These are phyloP conservation scores for Larix sibirica DNA, from an alignment of 83 land plant genomes.

Conservation along the genomic window DNA sequence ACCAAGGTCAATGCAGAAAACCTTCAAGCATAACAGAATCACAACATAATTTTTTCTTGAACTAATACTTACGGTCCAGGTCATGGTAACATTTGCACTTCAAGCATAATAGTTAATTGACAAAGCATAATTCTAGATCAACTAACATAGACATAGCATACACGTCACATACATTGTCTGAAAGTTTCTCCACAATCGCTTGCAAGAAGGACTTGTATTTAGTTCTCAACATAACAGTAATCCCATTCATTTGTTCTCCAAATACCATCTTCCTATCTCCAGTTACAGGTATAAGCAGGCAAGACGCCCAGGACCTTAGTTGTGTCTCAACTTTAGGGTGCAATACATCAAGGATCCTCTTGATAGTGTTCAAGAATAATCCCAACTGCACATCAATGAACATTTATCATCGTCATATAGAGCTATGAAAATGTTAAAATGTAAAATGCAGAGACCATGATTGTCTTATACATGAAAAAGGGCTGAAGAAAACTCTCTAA, in stretches of 20 bases:
- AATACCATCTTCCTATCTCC: conserved; percentile 52
- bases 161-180: conserved; percentile 78
- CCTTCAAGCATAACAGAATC: neutral
- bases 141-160: neutral
- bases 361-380: conserved; percentile 80
- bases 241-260: conserved; percentile 90
- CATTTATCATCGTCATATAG: neutral
- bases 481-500: neutral
- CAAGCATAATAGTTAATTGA: neutral
- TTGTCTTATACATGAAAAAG: neutral
- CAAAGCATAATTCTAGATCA: neutral
- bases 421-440: neutral
- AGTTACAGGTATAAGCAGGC: conserved; percentile 39
- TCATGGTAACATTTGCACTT: neutral
- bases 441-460: neutral
- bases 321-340: conserved; percentile 79
- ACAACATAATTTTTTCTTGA: neutral
- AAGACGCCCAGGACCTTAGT: conserved; percentile 87
- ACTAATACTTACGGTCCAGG: neutral
- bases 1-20: neutral
- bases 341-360: conserved; percentile 85
- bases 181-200: conserved; percentile 87
- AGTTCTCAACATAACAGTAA: conserved; percentile 80
- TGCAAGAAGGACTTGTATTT: conserved; percentile 88
- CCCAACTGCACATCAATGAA: conserved; percentile 65